These are phyloP conservation scores for Acephala macrosclerotiorum DNA, from an alignment of 2,329 filamentous ascomycete species.

Conservation along the genomic window DNA sequence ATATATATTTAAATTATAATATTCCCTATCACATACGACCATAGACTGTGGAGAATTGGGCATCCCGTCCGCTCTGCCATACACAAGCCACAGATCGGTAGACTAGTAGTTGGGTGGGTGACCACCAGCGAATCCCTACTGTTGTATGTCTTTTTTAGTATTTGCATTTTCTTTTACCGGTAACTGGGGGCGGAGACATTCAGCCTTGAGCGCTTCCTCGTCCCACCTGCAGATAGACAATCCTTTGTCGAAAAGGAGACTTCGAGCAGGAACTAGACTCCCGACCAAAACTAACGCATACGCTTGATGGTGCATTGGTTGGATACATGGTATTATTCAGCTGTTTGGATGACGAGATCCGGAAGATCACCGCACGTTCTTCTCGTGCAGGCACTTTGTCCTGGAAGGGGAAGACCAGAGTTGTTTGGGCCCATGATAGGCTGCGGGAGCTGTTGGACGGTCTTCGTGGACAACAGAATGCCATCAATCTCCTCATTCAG, in stretches of 20 bases:
- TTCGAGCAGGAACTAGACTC: neutral
- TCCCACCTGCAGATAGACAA: constrained; percentile 4
- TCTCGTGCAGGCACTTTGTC: neutral
- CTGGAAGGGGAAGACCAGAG: constrained; percentile 12
- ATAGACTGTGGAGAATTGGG: no score
- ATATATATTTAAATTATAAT: no score
- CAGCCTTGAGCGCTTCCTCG: constrained; percentile 6
- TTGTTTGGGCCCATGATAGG: constrained; percentile 7
- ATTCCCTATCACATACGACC: no score
- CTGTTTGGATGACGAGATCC: constrained; percentile 10
- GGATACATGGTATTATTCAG: constrained; percentile 13
- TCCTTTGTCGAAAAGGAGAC: constrained; percentile 4
- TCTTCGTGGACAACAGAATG: neutral
- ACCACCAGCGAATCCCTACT: no score
- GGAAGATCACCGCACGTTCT: neutral
- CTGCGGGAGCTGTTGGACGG: constrained; percentile 8
- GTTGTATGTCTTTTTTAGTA: no score
- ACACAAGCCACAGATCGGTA: no score
- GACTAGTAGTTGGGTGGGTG: no score
- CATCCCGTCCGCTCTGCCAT: no score
- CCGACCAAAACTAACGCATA: neutral
- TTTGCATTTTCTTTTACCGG: no score
- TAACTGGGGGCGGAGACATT: no score
- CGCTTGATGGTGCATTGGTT: constrained; percentile 8
- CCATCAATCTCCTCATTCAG: constrained; percentile 5